Evolutionary conservation across 2,329 filamentous ascomycete genomes (phyloP).

Genomic region (Colletotrichum sansevieriae): DNA sequence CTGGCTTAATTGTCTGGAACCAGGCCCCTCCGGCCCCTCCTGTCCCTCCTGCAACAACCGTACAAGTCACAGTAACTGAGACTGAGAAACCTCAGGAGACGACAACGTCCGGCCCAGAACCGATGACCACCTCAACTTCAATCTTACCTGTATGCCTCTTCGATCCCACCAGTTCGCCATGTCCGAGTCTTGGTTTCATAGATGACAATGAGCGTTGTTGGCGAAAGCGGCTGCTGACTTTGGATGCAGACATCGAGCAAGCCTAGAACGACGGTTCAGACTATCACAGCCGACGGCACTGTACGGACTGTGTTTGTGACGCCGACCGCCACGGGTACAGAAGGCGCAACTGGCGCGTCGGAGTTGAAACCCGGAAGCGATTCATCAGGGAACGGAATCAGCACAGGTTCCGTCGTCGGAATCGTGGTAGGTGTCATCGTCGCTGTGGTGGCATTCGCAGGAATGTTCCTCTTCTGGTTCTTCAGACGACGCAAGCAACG

Average conservation of each 20-base stretch:
- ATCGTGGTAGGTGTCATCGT: constrained; percentile 54
- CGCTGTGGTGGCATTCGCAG: constrained; percentile 55
- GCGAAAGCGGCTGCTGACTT: constrained; percentile 16
- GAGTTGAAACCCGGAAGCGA: constrained; percentile 8
- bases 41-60: constrained; percentile 43
- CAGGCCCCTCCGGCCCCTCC: constrained; percentile 46
- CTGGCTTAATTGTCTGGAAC: constrained; percentile 43
- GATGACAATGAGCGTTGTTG: constrained; percentile 20
- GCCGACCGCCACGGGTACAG: constrained; percentile 53
- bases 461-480: constrained; percentile 56
- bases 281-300: constrained; percentile 67
- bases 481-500: constrained; percentile 60
- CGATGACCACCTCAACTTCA: constrained; percentile 40
- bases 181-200: constrained; percentile 11
- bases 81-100: constrained; percentile 53
- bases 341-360: constrained; percentile 35
- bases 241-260: constrained; percentile 15
- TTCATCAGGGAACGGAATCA: constrained; percentile 48
- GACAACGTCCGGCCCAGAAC: constrained; percentile 48
- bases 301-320: constrained; percentile 68
- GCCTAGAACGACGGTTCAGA: constrained; percentile 54
- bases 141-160: constrained; percentile 37
- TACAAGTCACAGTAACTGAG: constrained; percentile 43
- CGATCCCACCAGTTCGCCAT: constrained; percentile 32
- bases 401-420: constrained; percentile 63